Evolutionary conservation across 1,284 basidiomycete genomes (phyloP).

Genomic region (Ganoderma leucocontextum): DNA sequence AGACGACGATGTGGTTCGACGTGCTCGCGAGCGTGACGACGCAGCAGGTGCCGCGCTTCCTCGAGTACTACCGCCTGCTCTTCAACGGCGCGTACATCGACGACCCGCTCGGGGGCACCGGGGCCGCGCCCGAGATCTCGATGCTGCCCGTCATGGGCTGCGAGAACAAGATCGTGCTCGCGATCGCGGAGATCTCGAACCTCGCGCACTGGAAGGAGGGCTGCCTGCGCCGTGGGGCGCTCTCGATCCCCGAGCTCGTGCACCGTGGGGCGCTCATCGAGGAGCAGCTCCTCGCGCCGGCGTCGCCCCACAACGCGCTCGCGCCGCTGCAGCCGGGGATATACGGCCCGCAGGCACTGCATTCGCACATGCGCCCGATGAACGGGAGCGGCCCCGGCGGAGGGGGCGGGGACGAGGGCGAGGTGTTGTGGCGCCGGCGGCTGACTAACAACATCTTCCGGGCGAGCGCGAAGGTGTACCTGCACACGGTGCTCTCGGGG

Average conservation of each 20-base stretch:
- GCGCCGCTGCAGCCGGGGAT: conserved; percentile 31
- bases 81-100: conserved; percentile 57
- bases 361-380: conserved; percentile 18
- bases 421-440: conserved; percentile 1
- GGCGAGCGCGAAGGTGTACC: conserved; percentile 73
- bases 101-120: conserved; percentile 30
- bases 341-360: conserved; percentile 33
- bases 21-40: conserved; percentile 80
- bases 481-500: conserved; percentile 75
- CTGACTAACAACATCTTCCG: conserved; percentile 78
- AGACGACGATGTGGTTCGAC: conserved; percentile 87
- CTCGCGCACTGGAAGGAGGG: conserved; percentile 72
- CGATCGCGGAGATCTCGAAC: conserved; percentile 75
- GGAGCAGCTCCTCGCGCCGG: conserved; percentile 42
- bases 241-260: conserved; percentile 68
- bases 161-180: conserved; percentile 79
- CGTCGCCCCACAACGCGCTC: conserved; percentile 27
- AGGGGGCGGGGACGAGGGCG: conserved; percentile 7
- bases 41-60: conserved; percentile 62
- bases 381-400: conserved; percentile 9
- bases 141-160: conserved; percentile 89
- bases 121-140: conserved; percentile 48
- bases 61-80: conserved; percentile 62
- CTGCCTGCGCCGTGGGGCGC: conserved; percentile 47
- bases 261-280: conserved; percentile 63